Evolutionary conservation across 148 eudicot species (phyloP), one percentile per base, ranked within the genome.

Genomic region (Mesembryanthemum crystallinum): DNA sequence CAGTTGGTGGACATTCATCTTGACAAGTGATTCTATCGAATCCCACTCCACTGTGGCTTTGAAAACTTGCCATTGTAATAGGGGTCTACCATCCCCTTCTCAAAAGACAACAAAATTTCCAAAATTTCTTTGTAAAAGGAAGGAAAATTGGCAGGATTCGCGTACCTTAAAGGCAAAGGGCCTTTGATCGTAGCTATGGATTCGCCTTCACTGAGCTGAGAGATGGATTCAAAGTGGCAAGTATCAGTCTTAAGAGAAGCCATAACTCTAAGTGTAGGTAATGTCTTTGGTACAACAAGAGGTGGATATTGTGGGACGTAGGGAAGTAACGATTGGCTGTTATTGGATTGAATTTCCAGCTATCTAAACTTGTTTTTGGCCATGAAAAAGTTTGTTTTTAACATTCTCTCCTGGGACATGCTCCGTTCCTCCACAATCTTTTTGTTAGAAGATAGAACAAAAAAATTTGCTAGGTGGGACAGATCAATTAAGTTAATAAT

Each of bases 301-400:
- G 3, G 39, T 57, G 42, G 64, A 61, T 60, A 63, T 39, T 29
- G n/a, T 62, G 30, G 55, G 69, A 51, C 33, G 32, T 43, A 10
- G 49, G 37, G 37, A 27, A 49, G 42, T 20, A 78, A 54, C 65
- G 81, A 52, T 43, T 72, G 81, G 81, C 61, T 72, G 76, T 42
- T 13, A 65, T 78, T 78, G 42, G 5, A 39, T 8, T 33, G 25
- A 2, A 14, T 37, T 20, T 21, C 51, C 12, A 72, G 21, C 65
- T 18, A 42, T 73, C 39, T 29, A 29, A 27, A 4, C 28, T 63
- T 21, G 39, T 49, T 65, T 49, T 78, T 42, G 75, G 60, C 37
- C 64, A 51, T 51, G 57, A 52, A 52, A 52, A 52, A 52, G 57
- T 3, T 3, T 52, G 7, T 18, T 4, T 18, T 23, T 7, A 23